Evolutionary conservation across 2,329 filamentous ascomycete genomes (phyloP).

Genomic region (Dothideomycetes sp.): DNA sequence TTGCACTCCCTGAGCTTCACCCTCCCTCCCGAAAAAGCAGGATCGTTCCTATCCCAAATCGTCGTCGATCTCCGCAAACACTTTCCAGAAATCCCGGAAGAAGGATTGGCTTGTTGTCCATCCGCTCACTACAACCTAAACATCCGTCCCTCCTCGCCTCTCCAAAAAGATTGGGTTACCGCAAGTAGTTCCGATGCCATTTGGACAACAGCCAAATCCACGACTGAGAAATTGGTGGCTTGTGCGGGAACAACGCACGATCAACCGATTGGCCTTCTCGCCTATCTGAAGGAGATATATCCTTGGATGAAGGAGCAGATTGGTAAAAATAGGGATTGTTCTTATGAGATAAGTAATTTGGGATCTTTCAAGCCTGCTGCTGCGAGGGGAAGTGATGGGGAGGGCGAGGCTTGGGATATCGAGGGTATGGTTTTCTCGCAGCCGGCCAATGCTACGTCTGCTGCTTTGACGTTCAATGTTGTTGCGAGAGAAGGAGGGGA

Average conservation of each 20-base stretch:
- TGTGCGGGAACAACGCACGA: conserved; percentile 27
- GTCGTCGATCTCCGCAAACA: conserved; percentile 35
- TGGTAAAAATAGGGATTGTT: conserved; percentile 30
- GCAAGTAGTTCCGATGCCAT: background rate
- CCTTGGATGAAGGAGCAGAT: conserved; percentile 33
- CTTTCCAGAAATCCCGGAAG: conserved; percentile 23
- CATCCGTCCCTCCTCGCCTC: conserved; percentile 12
- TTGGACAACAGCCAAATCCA: conserved; percentile 29
- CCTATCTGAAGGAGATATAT: conserved; percentile 33
- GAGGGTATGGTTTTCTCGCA: conserved; percentile 36
- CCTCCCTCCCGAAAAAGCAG: conserved; percentile 15
- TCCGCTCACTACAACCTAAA: conserved; percentile 24
- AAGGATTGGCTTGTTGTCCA: conserved; percentile 28
- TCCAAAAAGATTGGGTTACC: conserved; percentile 16
- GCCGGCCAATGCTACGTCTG: conserved; percentile 32
- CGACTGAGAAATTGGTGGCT: conserved; percentile 27
- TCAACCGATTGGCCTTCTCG: conserved; percentile 36
- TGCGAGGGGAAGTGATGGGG: background rate
- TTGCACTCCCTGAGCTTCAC: conserved; percentile 26
- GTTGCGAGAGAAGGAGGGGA: conserved; percentile 32
- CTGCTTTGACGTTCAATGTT: conserved; percentile 34
- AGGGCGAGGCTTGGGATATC: conserved; percentile 18
- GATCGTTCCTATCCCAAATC: conserved; percentile 31
- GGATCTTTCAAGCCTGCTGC: conserved; percentile 30
- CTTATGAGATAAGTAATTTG: conserved; percentile 41